Evolutionary conservation across 371 early-diverging fungal genomes (phyloP).

Genomic region (Rhizopus sp.): DNA sequence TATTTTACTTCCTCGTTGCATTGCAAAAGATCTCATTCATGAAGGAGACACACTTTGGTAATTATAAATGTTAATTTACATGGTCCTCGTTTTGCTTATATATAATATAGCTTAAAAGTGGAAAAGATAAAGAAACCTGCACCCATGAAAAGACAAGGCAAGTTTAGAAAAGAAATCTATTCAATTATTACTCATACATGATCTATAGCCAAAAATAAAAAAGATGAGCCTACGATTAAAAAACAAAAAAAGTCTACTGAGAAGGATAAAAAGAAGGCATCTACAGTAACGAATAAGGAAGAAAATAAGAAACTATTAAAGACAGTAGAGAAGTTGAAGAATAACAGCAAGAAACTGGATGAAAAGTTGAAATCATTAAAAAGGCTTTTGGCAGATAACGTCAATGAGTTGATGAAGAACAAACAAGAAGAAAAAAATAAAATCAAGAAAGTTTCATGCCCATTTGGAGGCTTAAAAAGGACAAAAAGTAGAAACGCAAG

Average conservation of each 20-base stretch:
- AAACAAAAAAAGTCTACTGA: not conserved
- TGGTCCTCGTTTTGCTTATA: not conserved
- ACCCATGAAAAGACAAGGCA: not conserved
- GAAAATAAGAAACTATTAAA: not conserved
- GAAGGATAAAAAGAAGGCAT: not conserved
- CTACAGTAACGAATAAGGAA: not conserved
- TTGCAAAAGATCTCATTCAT: constrained; percentile 10
- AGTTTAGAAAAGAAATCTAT: not conserved
- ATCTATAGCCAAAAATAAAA: too few relatives aligned
- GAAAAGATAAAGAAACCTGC: not conserved
- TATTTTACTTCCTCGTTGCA: constrained; percentile 12
- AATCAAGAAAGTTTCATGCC: not conserved
- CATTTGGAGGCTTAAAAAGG: not conserved
- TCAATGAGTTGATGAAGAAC: not conserved
- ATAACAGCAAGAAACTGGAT: not conserved
- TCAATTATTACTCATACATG: too few relatives aligned
- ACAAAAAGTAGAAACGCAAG: constrained; percentile 5
- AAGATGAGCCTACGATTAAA: too few relatives aligned
- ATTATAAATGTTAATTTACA: not conserved
- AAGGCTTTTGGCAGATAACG: too few relatives aligned
- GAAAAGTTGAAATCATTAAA: not conserved
- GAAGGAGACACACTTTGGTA: constrained; percentile 16
- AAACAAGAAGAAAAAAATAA: not conserved
- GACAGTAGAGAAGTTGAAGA: not conserved
- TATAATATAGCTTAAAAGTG: not conserved